Evolutionary conservation across 805 yeast genomes (phyloP), one percentile per base, ranked within the genome.

Genomic region (Suhomyces faveliae): DNA sequence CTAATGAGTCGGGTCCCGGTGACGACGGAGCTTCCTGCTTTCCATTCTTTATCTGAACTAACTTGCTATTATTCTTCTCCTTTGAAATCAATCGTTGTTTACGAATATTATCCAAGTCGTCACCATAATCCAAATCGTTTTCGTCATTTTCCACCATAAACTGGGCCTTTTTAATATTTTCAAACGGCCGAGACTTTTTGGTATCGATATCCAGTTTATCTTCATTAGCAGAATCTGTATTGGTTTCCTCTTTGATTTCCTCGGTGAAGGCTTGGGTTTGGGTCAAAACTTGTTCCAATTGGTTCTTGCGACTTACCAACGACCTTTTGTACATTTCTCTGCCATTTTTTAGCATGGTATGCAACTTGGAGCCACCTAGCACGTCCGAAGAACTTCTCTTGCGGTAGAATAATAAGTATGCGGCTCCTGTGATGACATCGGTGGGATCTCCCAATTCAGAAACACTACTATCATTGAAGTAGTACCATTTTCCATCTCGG

Each of bases 401-500:
- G 52, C 91, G 76, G 66, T 94, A 92, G 59, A 94, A 92, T 45
- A 92, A 67, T 49, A 92, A 70, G 64, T 92, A 92, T 0, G 98
- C 98, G 3, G 95, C 89, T 1, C 88, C 84, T 5, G 84, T 77
- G 9, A 88, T 68, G 8, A 87, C 68, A 19, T 81, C 77, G 23
- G 74, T 74, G 0, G 96, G 87, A 43, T 79, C 75, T 0, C 83
- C 75, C 6, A 73, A 59, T 15, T 71, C 71, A 0, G 81, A 66
- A 1, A 90, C 97, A 25, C 85, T 68, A 1, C 96, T 83, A 62
- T 92, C 99, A 62, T 92, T 91, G 63, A 78, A 92, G 62, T 90
- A 87, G 62, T 90, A 89, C 98, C 98, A 94, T 49, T 81, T 74
- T 17, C 70, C 70, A 59, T 88, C 95, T 38, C 81, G 74, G 63